A percentile compares a stretch with the other conserved stretches of the same genome.
These are phyloP conservation scores for Trichoderma breve DNA, from an alignment of 2,329 filamentous ascomycete species.

Conservation along the genomic window DNA sequence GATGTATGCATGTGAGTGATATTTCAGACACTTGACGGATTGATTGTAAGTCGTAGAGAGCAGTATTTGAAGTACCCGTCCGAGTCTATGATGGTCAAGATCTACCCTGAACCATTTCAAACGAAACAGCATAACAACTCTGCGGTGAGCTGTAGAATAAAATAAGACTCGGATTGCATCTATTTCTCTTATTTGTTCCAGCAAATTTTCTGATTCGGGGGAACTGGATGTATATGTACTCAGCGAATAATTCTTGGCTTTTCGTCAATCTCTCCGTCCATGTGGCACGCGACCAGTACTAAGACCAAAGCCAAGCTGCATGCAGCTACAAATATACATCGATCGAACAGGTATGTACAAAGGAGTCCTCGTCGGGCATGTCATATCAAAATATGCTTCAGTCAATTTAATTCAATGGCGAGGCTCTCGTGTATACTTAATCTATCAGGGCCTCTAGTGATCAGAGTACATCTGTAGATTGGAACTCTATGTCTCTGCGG, in stretches of 20 bases:
- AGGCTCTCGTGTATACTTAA: background rate
- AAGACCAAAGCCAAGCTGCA: background rate
- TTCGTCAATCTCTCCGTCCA: background rate
- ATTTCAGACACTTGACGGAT: background rate
- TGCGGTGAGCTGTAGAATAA: background rate
- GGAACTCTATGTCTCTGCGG: background rate
- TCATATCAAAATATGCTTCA: background rate
- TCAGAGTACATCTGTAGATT: background rate
- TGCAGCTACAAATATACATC: background rate
- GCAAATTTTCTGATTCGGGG: rapidly evolving
- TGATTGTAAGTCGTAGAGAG: background rate
- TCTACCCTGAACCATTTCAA: background rate
- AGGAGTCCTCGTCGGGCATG: too few species aligned
- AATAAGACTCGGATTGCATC: background rate
- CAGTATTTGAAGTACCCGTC: too few species aligned
- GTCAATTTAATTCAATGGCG: background rate
- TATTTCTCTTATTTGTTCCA: background rate
- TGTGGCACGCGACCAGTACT: background rate
- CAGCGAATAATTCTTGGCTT: background rate
- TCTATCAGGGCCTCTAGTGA: too few species aligned
- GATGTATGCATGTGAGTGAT: background rate
- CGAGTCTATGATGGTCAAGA: background rate
- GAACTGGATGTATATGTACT: background rate
- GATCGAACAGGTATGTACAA: too few species aligned
- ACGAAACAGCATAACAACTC: background rate